Conservation (phyloP, 1,139 yeast genomes). For the Wickerhamomyces sp. region DNA sequence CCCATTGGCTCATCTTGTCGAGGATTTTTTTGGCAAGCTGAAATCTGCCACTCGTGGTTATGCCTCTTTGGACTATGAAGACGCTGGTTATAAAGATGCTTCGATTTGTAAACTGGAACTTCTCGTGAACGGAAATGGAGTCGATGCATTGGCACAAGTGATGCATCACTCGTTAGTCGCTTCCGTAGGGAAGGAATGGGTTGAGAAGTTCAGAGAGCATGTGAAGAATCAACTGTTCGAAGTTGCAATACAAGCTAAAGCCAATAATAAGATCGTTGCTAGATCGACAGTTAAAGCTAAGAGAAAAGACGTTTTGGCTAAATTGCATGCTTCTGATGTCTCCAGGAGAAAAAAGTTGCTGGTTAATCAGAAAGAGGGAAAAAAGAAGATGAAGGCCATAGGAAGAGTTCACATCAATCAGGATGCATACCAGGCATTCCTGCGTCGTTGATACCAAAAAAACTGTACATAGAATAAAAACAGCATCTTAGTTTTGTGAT, state of each 20-base stretch:
- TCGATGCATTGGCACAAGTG: constrained; percentile 90
- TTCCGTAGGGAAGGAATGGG: constrained; percentile 74
- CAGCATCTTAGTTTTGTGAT: too few relatives aligned
- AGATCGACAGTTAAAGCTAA: constrained; percentile 92
- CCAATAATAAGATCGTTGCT: constrained; percentile 79
- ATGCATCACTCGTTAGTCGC: constrained; percentile 79
- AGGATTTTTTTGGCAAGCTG: constrained; percentile 89
- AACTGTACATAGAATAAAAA: neutral
- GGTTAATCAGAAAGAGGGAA: constrained; percentile 90
- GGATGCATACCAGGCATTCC: constrained; percentile 77
- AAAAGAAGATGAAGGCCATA: constrained; percentile 72
- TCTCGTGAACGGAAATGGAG: constrained; percentile 82
- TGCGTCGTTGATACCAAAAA: constrained; percentile 25
- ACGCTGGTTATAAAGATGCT: constrained; percentile 76
- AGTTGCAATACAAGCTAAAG: constrained; percentile 87
- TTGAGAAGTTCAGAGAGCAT: constrained; percentile 71
- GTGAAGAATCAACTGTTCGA: constrained; percentile 82
- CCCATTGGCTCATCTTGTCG: constrained; percentile 87
- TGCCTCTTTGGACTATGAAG: constrained; percentile 93
- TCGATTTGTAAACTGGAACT: constrained; percentile 85
- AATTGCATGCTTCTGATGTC: constrained; percentile 89
- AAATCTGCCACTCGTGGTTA: constrained; percentile 90
- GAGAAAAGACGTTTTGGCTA: constrained; percentile 88
- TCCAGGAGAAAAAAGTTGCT: constrained; percentile 84
- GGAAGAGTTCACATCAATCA: constrained; percentile 78